phyloP scores from a whole-genome alignment of 352 stramenopile genomes.

The Thraustotheca clavata region DNA sequence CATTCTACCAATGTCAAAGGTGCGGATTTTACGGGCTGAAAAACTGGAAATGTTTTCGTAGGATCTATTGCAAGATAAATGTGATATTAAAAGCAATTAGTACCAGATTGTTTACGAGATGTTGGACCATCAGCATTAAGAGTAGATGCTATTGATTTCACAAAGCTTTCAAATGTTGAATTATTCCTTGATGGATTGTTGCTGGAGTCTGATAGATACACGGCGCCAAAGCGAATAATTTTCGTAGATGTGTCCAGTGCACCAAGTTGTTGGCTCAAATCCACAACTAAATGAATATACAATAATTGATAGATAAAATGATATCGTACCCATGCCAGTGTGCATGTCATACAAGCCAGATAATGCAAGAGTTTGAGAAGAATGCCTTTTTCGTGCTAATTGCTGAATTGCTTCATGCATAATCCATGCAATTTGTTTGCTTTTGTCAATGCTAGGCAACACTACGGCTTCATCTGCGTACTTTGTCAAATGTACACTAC shows the following conservation, averaged over 20 bases:
- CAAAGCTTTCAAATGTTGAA: background rate
- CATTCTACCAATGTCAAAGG: background rate
- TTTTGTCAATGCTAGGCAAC: background rate
- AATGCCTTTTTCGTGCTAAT: background rate
- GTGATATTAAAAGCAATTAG: too few relatives aligned
- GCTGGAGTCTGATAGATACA: background rate
- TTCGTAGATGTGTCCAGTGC: background rate
- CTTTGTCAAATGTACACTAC: background rate
- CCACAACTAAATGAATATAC: background rate
- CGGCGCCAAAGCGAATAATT: background rate
- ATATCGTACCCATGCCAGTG: background rate
- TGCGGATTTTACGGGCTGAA: too few relatives aligned
- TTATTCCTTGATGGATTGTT: background rate
- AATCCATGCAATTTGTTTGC: background rate
- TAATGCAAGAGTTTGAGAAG: background rate
- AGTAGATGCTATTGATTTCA: too few relatives aligned
- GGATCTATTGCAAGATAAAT: background rate
- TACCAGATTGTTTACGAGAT: too few relatives aligned
- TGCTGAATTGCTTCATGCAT: background rate
- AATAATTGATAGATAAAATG: background rate
- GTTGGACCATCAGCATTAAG: too few relatives aligned
- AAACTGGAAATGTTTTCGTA: background rate
- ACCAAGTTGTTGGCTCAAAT: background rate
- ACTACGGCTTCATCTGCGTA: background rate
- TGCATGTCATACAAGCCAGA: conserved; percentile 5